Conservation (phyloP, 768 basidiomycete genomes). For the Hypholoma sublateritium region DNA sequence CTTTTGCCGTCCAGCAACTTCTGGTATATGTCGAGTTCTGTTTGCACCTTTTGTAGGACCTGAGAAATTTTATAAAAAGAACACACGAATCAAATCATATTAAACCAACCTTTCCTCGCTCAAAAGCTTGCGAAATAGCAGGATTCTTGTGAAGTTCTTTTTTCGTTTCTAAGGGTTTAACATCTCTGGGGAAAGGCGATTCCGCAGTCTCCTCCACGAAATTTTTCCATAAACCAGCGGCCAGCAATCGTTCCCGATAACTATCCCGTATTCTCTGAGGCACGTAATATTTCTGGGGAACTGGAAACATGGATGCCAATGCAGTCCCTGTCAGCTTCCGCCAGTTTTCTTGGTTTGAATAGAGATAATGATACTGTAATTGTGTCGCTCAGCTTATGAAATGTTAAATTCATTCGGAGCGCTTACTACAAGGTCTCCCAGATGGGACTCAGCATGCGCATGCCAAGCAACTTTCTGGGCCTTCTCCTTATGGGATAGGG, state of each 20-base stretch:
- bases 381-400: slow-evolving; percentile 2
- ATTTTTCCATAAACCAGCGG: slow-evolving; percentile 61
- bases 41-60: slow-evolving; percentile 60
- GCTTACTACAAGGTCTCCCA: slow-evolving; percentile 75
- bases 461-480: slow-evolving; percentile 61
- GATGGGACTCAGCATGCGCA: slow-evolving; percentile 61
- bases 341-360: slow-evolving; percentile 66
- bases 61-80: slow-evolving; percentile 22
- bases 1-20: slow-evolving; percentile 48
- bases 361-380: slow-evolving; percentile 61
- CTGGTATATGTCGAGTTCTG: slow-evolving; percentile 56
- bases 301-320: slow-evolving; percentile 54
- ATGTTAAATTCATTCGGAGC: neutral
- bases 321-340: slow-evolving; percentile 49
- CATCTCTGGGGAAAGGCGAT: slow-evolving; percentile 35
- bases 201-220: slow-evolving; percentile 43
- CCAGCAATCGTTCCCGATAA: slow-evolving; percentile 58
- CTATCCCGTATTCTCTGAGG: slow-evolving; percentile 59
- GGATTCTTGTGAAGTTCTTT: slow-evolving; percentile 29
- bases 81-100: neutral
- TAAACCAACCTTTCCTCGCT: slow-evolving; percentile 56
- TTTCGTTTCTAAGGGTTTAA: slow-evolving; percentile 28
- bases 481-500: slow-evolving; percentile 44
- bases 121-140: slow-evolving; percentile 55
- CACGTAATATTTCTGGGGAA: slow-evolving; percentile 77